Conservation (phyloP, 805 yeast genomes). For the Torulaspora indica region DNA sequence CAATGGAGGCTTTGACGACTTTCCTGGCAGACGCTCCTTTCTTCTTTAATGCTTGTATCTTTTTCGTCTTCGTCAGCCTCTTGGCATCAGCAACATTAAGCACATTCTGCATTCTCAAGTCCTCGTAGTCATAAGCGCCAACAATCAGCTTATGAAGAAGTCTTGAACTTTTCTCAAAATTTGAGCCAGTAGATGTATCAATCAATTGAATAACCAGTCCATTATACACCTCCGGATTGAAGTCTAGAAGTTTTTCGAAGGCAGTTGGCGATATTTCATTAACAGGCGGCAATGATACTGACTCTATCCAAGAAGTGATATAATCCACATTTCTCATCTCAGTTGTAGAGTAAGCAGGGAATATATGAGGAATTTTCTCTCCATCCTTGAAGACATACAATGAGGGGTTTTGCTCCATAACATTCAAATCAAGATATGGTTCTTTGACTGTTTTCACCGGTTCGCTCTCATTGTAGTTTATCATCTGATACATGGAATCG, state of each 20-base stretch:
- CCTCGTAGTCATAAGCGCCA: constrained; percentile 48
- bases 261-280: constrained; percentile 46
- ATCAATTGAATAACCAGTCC: constrained; percentile 24
- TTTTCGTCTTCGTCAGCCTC: constrained; percentile 41
- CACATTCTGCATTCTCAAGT: constrained; percentile 41
- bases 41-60: constrained; percentile 43
- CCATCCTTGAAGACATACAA: constrained; percentile 56
- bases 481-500: constrained; percentile 39
- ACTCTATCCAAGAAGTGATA: constrained; percentile 47
- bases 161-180: constrained; percentile 22
- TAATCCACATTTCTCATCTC: constrained; percentile 51
- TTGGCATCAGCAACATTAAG: constrained; percentile 38
- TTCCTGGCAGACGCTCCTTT: constrained; percentile 41
- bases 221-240: constrained; percentile 17
- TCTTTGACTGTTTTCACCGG: constrained; percentile 39
- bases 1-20: constrained; percentile 46
- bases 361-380: constrained; percentile 47
- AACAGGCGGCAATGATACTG: constrained; percentile 48
- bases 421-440: constrained; percentile 46
- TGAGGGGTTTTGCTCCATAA: constrained; percentile 59
- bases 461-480: constrained; percentile 41
- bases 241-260: constrained; percentile 17
- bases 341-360: constrained; percentile 57
- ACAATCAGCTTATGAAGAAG: constrained; percentile 22
- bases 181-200: constrained; percentile 21